Base-by-base conservation (phyloP, 139 green algal genomes). In the Deuterostichococcus epilithicus region DNA sequence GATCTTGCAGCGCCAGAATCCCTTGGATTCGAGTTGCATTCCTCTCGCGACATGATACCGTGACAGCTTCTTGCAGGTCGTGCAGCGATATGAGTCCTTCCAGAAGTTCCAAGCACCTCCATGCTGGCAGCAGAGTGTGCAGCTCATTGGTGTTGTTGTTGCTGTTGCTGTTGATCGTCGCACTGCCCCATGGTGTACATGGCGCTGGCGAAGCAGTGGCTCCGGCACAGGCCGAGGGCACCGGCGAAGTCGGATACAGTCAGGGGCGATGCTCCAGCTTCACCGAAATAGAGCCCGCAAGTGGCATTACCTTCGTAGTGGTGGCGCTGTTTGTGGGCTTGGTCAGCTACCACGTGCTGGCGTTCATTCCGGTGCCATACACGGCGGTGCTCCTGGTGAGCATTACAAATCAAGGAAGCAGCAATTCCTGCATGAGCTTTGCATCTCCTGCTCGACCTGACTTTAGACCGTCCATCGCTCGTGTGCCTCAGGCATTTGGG, bases 351-450 rank as follows among this genome's bases (percentile, higher is more conserved):
- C 72, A 76, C 8, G 10, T 63, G 0, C 58, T 81, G 32, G 32
- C 52, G 15, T 75, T 47, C 30, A 78, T 72, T 2, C 70, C n/a
- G 35, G 34, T 87, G 23, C 83, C 83, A 3, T 87, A 83, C 66
- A 85, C 83, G 32, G 79, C 76, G 3, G 30, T 79, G 28, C 74
- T 88, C 18, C 68, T 88, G 75, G 80, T 84, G 38, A 37, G 47
- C 25, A 28, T 5, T 13, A 47, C 66, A 5, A n/a, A 23, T 42
- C 10, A 0, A 30, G 33, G 22, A 35, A n/a, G 23, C 5, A 25
- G 20, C 39, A 30, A 39, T 80, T 1, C 44, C 77, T 3, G 76
- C 71, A 36, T 47, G 25, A 52, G 5, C 26, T 52, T 5, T 22
- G 33, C 32, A 44, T 32, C 52, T 37, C 0, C 0, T 68, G 35